Conservation (phyloP, 1,284 basidiomycete genomes). For the Cryptococcus sp. region DNA sequence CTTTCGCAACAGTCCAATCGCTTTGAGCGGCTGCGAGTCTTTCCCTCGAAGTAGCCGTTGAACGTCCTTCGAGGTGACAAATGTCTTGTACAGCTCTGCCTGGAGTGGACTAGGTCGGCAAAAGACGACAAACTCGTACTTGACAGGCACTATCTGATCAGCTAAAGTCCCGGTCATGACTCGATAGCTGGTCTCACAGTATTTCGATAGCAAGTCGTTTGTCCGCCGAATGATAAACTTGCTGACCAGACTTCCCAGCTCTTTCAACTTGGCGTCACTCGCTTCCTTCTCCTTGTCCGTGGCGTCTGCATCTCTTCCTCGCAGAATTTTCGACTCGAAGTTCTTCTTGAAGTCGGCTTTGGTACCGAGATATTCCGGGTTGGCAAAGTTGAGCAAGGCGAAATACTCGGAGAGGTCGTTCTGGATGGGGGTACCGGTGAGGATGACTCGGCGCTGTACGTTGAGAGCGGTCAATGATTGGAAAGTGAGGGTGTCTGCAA, state of each 20-base stretch:
- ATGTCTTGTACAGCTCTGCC: conserved; percentile 79
- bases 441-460: conserved; percentile 88
- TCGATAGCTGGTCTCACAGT: conserved; percentile 57
- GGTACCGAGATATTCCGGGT: conserved; percentile 88
- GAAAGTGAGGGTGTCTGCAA: conserved; percentile 78
- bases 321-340: conserved; percentile 89
- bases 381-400: conserved; percentile 91
- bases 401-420: conserved; percentile 98
- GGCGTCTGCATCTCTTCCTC: conserved; percentile 87
- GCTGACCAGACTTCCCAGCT: conserved; percentile 82
- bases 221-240: conserved; percentile 97
- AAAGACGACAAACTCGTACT: conserved; percentile 99
- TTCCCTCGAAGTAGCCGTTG: conserved; percentile 82
- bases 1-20: conserved; percentile 95
- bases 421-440: conserved; percentile 94
- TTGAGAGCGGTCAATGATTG: conserved; percentile 77
- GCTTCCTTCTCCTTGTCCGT: conserved; percentile 73
- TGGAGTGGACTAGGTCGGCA: conserved; percentile 87
- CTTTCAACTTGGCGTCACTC: conserved; percentile 87
- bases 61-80: conserved; percentile 92
- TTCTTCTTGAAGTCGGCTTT: conserved; percentile 93
- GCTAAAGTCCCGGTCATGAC: conserved; percentile 3
- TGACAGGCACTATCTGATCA: conserved; percentile 76
- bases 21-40: conserved; percentile 93
- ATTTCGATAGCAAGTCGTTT: conserved; percentile 96